Evolutionary conservation across 169 alveolate species (phyloP), one percentile per base, ranked within the genome.

Genomic region (Plasmodium coatneyi): DNA sequence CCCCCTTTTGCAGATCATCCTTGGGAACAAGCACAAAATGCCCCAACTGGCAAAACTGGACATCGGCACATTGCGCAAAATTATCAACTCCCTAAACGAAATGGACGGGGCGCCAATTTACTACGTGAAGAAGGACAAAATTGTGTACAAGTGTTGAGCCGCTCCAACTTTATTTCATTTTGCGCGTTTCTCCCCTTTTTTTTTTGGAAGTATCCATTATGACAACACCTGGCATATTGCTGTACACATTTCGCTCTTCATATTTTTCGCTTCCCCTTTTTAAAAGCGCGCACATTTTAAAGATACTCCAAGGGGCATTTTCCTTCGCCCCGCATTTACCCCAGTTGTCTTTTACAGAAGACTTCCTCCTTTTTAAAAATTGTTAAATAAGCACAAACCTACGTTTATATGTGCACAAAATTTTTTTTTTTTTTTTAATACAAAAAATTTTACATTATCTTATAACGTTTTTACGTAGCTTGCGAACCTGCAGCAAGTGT

Each of bases 31-130:
- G 43, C 86, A 84, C 39, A 84, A 84, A 54, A 84, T 84, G 86
- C 93, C 93, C 5, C 78, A 84, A 25, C 52, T 84, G 3, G 83
- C 93, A 1, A 84, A 84, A 14, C 71, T 84, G 28, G 93, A 84
- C 70, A 84, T 84, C 32, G 3, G 25, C 36, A 66, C 56, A 16
- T 14, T 84, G 41, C 93, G 93, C 19, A 74, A 84, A 76, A 84
- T 84, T 28, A 84, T 84, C 22, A 84, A 84, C 25, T 84, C 93
- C 12, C 70, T 84, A 46, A 84, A 84, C 80, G 93, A 84, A n/a
- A 84, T 84, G 93, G 93, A 84, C 22, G 93, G 93, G 16, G 93
- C 93, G 25, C 93, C 93, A 72, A 84, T 84, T 74, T 84, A 84
- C 66, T 84, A 84, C 34, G 93, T 84, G 41, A 72, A 84, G 78